Conservation (phyloP, 2,329 filamentous ascomycete genomes). For the Colletotrichum sp. region DNA sequence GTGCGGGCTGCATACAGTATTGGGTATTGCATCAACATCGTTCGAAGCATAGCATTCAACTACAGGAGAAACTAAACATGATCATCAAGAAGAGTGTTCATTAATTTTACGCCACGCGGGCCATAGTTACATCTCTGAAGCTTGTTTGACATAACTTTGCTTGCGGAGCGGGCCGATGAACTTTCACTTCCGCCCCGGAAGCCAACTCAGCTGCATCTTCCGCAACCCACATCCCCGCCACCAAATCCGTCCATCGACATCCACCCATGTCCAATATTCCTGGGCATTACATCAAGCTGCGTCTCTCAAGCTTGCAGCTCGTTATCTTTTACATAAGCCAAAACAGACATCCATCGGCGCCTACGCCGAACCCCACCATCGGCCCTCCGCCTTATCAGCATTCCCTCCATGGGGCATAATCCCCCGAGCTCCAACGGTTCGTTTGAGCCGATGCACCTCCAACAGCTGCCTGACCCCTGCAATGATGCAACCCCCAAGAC, state of each 20-base stretch:
- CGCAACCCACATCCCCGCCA: background rate
- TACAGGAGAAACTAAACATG: background rate
- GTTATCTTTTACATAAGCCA: background rate
- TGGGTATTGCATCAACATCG: background rate
- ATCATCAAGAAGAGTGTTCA: background rate
- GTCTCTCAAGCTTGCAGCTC: background rate
- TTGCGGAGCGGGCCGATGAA: background rate
- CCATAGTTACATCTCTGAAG: fast-evolving
- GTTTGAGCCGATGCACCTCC: slow-evolving; percentile 4
- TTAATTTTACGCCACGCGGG: background rate
- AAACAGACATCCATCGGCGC: background rate
- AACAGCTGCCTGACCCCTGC: background rate
- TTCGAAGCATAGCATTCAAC: background rate
- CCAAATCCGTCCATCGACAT: background rate
- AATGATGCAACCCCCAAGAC: background rate
- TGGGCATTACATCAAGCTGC: slow-evolving; percentile 9
- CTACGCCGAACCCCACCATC: background rate
- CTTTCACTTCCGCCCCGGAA: background rate
- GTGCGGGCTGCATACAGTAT: background rate
- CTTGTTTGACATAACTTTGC: no score
- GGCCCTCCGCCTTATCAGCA: slow-evolving; percentile 15
- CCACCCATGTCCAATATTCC: background rate
- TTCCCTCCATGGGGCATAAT: background rate
- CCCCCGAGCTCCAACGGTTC: slow-evolving; percentile 16
- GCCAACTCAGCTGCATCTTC: background rate